Evolutionary conservation across 2,329 filamentous ascomycete species (phyloP).

Genomic region (Colletotrichum tabaci): DNA sequence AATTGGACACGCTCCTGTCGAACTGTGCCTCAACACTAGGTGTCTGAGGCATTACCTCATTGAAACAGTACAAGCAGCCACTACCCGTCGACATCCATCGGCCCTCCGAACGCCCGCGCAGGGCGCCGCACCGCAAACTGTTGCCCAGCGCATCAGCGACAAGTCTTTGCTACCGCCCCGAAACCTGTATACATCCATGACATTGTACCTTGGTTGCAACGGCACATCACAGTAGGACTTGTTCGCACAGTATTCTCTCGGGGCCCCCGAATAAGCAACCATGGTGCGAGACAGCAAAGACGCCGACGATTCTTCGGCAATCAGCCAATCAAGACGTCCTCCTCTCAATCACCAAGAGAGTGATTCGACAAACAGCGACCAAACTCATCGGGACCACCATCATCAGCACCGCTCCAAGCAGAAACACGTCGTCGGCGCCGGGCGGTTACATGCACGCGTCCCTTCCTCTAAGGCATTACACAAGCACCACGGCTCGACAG

Average conservation of each 20-base stretch:
- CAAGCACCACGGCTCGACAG: constrained; percentile 56
- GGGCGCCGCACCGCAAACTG: neutral
- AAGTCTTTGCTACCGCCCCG: constrained; percentile 19
- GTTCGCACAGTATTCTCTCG: neutral
- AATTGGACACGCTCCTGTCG: constrained; percentile 22
- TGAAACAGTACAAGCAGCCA: constrained; percentile 33
- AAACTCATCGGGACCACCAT: constrained; percentile 47
- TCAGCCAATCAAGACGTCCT: constrained; percentile 71
- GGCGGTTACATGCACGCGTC: constrained; percentile 66
- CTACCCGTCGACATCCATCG: constrained; percentile 24
- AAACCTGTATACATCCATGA: constrained; percentile 28
- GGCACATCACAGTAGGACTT: neutral
- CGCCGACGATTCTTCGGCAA: constrained; percentile 62
- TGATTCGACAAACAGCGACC: constrained; percentile 55
- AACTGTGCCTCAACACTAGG: neutral
- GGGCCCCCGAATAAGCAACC: constrained; percentile 45
- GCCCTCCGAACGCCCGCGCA: constrained; percentile 27
- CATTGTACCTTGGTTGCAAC: constrained; percentile 15
- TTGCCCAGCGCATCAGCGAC: constrained; percentile 31
- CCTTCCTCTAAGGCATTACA: constrained; percentile 68
- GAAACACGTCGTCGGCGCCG: constrained; percentile 62
- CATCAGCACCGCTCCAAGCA: constrained; percentile 48
- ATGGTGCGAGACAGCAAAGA: constrained; percentile 62
- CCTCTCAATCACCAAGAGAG: constrained; percentile 53
- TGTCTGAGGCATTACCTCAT: constrained; percentile 34